Evolutionary conservation across 1,139 yeast species (phyloP).

Genomic region (Kodamaea alishanica): DNA sequence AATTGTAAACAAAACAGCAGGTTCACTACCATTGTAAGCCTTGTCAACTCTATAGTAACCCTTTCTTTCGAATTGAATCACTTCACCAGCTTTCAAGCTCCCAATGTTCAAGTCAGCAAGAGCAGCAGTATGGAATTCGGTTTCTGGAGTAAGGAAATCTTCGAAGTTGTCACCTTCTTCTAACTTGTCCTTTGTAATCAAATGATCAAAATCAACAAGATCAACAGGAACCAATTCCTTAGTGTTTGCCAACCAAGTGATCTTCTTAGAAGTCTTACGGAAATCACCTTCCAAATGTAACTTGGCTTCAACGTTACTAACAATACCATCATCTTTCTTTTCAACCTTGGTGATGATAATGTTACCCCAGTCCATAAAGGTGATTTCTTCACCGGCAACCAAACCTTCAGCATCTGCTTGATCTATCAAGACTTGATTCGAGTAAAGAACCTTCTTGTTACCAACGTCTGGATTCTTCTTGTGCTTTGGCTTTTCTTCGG

Average conservation of each 20-base stretch:
- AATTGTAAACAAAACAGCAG: constrained; percentile 82
- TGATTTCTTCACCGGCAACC: constrained; percentile 77
- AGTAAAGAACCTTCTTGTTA: constrained; percentile 68
- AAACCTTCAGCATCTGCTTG: constrained; percentile 83
- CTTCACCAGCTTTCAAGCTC: constrained; percentile 75
- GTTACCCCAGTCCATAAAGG: constrained; percentile 99
- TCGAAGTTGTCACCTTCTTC: constrained; percentile 94
- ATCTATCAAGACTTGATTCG: constrained; percentile 68
- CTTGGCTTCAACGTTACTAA: constrained; percentile 68
- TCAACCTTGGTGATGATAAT: constrained; percentile 71
- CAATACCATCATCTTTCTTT: constrained; percentile 51
- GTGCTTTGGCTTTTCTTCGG: constrained; percentile 85
- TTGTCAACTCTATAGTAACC: constrained; percentile 89
- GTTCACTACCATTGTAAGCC: constrained; percentile 52
- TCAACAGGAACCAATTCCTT: constrained; percentile 67
- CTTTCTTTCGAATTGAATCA: constrained; percentile 95
- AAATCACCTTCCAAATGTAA: constrained; percentile 94
- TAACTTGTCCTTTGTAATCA: constrained; percentile 91
- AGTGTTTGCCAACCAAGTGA: constrained; percentile 93
- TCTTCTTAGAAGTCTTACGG: constrained; percentile 92
- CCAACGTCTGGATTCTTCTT: constrained; percentile 95
- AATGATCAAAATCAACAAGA: constrained; percentile 89
- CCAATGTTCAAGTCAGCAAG: constrained; percentile 78
- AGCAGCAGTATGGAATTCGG: constrained; percentile 80
- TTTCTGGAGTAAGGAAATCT: constrained; percentile 84